Evolutionary conservation across 2,329 filamentous ascomycete genomes (phyloP), one percentile per base, ranked within the genome.

Genomic region (Pseudogymnoascus sp.): DNA sequence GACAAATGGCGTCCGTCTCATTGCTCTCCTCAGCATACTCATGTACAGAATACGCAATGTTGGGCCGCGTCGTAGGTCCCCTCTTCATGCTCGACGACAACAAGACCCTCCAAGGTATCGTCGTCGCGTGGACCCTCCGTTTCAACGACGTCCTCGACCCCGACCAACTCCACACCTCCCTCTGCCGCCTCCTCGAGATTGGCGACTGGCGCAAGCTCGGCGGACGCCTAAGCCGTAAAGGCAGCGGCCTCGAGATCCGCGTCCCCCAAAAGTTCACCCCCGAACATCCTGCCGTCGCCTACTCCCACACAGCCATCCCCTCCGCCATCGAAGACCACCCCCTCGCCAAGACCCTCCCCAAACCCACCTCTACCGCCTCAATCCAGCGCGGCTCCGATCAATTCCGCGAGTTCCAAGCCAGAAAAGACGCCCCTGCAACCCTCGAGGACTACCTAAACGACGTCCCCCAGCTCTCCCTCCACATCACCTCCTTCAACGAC

Each of bases 391-490:
- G 69, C 46, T 68, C 67, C 1, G 66, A 69, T 6, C 62, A 68
- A n/a, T 73, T 75, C 62, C 63, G 65, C 2, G 56, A 65, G 5
- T 65, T 78, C 12, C 62, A 14, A 14, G 70, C 68, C 8, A 65
- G 66, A 7, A 59, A 65, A 14, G 68, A 66, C 5, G 70, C 65
- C 1, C 75, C 75, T 1, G 66, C 64, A 10, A 72, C 66, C 2
- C 65, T 79, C 0, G 68, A 74, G 1, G 78, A 81, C 62, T 79
- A 77, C 64, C 59, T 80, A 11, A 68, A 70, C 46, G 65, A 68
- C 4, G 80, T 82, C 67, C 81, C 81, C 0, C 78, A 79, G 67
- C 68, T 84, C 4, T 75, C 75, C 3, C 70, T 84, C 4, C 79
- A 81, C 65, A 72, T 84, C 43, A 75, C 77, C 3, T 75, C 76